phyloP scores from a whole-genome alignment of 2,329 filamentous ascomycete species.

The Cercospora sesami region DNA sequence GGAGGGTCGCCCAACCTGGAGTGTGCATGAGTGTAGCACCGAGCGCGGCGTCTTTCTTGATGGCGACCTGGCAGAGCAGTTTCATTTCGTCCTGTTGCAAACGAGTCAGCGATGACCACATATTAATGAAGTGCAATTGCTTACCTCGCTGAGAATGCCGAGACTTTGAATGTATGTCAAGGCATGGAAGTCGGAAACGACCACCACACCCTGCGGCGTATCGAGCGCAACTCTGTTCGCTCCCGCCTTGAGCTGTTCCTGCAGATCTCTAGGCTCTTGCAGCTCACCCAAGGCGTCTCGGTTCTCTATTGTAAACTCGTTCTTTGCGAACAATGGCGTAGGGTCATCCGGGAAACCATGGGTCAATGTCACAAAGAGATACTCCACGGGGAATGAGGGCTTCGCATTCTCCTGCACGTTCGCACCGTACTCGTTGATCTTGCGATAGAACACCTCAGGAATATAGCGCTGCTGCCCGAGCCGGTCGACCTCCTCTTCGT shows the following conservation, averaged over 20 bases:
- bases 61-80: conserved; percentile 81
- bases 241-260: conserved; percentile 65
- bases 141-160: conserved; percentile 80
- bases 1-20: conserved; percentile 89
- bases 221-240: conserved; percentile 53
- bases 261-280: conserved; percentile 72
- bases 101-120: conserved; percentile 16
- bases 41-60: conserved; percentile 75
- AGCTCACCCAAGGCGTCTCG: conserved; percentile 80
- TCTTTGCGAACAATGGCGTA: conserved; percentile 75
- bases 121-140: conserved; percentile 2
- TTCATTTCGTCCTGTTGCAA: conserved; percentile 76
- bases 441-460: conserved; percentile 93
- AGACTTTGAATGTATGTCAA: conserved; percentile 82
- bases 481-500: conserved; percentile 80
- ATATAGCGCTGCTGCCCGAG: conserved; percentile 77
- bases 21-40: conserved; percentile 81
- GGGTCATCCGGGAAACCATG: conserved; percentile 75
- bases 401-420: conserved; percentile 98
- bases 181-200: conserved; percentile 90
- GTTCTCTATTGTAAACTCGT: conserved; percentile 85
- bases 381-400: conserved; percentile 93
- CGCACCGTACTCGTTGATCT: conserved; percentile 92
- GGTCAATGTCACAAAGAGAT: conserved; percentile 90
- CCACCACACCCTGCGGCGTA: conserved; percentile 63